Evolutionary conservation across 495 filamentous ascomycete genomes (phyloP).

Genomic region (Aspergillus indologenus): DNA sequence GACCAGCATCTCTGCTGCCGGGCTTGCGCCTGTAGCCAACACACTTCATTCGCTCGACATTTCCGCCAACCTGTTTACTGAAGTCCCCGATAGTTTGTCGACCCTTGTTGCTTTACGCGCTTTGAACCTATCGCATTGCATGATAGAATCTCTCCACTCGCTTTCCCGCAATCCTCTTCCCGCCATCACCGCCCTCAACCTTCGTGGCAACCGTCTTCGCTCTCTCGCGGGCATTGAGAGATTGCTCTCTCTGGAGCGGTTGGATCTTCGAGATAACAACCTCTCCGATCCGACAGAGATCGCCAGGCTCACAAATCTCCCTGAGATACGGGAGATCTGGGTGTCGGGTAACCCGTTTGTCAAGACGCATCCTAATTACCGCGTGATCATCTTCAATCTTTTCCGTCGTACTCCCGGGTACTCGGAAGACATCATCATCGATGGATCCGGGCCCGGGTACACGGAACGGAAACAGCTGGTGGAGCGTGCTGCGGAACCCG

Average conservation of each 20-base stretch:
- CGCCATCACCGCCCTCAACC: slow-evolving; percentile 88
- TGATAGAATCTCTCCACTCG: slow-evolving; percentile 94
- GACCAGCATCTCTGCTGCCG: slow-evolving; percentile 68
- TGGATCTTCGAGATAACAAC: slow-evolving; percentile 90
- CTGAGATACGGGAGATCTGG: slow-evolving; percentile 89
- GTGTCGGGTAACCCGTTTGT: slow-evolving; percentile 87
- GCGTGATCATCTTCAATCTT: slow-evolving; percentile 90
- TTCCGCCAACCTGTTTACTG: slow-evolving; percentile 83
- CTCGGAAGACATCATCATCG: slow-evolving; percentile 85
- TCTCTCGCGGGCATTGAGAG: slow-evolving; percentile 91
- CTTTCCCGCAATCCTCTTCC: slow-evolving; percentile 82
- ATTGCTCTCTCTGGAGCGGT: slow-evolving; percentile 78
- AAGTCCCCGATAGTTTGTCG: slow-evolving; percentile 86
- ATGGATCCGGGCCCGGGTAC: slow-evolving; percentile 74
- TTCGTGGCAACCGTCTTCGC: slow-evolving; percentile 81
- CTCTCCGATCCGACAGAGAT: slow-evolving; percentile 87
- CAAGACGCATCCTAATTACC: slow-evolving; percentile 79
- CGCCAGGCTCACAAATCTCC: slow-evolving; percentile 82
- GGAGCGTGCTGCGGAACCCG: slow-evolving; percentile 74
- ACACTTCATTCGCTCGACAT: slow-evolving; percentile 88
- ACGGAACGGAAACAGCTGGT: slow-evolving; percentile 79
- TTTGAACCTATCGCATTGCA: slow-evolving; percentile 90
- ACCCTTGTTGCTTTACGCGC: slow-evolving; percentile 78
- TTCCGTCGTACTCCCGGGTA: slow-evolving; percentile 93
- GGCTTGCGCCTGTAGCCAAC: slow-evolving; percentile 76